Evolutionary conservation across 169 alveolate genomes (phyloP), one percentile per base, ranked within the genome.

Genomic region (Babesia ovata): DNA sequence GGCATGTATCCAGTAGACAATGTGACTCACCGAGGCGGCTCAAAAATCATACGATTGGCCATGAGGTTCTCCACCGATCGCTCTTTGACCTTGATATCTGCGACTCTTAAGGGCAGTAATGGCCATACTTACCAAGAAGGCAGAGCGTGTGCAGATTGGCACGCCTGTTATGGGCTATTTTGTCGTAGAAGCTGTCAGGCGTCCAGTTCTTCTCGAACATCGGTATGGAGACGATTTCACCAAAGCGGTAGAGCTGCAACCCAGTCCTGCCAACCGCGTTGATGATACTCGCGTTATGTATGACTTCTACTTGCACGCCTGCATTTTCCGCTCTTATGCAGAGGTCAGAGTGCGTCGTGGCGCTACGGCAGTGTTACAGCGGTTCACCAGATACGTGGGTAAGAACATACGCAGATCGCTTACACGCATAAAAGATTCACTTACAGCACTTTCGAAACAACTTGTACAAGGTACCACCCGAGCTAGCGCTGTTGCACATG

Each of bases 171-270:
- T 76, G 72, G 63, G 92, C 88, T 16, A 97, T 94, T 89, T 97
- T 97, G 44, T 96, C 98, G 86, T 94, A 95, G 87, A 96, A 97
- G 79, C 98, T 94, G 54, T 93, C 95, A 21, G 99, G 99, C 58
- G 91, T 92, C 99, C 99, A 98, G 63, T 92, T 93, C 76, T 93
- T 98, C 22, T 98, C 98, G 87, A 97, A 98, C 90, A 96, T 96
- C 49, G 99, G 99, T 61, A 98, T 94, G 28, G 99, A 95, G 9
- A 98, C 99, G 8, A 97, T 96, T 84, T 97, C 99, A 28, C 99
- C 99, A 88, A 97, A 98, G 76, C 99, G 94, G 84, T 97, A 98
- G 36, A 98, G 90, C 75, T 83, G 90, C 39, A 92, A 77, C 16
- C 96, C 96, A 7, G 93, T 86, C 45, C 89, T 62, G 26, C 95